Conservation (phyloP, 768 basidiomycete species). For the Sporobolomyces roseus region DNA sequence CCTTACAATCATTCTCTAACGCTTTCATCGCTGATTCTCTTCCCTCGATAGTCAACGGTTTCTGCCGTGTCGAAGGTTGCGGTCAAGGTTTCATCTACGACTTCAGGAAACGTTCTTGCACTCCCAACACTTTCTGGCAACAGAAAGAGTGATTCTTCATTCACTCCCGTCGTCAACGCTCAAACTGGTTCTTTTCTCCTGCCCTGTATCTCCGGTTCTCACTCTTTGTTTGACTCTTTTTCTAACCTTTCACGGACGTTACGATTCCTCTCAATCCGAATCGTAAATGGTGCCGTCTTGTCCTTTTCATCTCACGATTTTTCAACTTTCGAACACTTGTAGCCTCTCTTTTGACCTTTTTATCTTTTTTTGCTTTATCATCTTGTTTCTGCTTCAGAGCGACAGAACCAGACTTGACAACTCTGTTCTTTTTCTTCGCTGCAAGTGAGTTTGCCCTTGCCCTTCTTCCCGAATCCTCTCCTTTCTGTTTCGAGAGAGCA, state of each 20-base stretch:
- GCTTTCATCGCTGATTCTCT: not conserved
- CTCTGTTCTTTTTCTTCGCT: not conserved
- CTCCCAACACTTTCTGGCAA: not conserved
- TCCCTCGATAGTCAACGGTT: constrained; percentile 6
- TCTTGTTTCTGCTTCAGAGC: not conserved
- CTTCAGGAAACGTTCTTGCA: constrained; percentile 11
- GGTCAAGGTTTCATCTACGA: not conserved
- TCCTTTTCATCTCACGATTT: too few relatives aligned
- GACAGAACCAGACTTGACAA: too few relatives aligned
- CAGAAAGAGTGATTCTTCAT: not conserved
- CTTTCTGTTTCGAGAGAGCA: too few relatives aligned
- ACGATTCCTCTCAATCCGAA: not conserved
- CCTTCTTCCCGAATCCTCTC: not conserved
- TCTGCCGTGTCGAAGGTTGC: constrained; percentile 3
- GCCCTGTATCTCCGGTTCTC: not conserved
- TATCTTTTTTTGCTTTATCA: too few relatives aligned
- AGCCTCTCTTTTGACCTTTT: not conserved
- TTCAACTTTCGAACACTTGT: too few relatives aligned
- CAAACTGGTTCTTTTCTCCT: not conserved
- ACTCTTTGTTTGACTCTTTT: not conserved
- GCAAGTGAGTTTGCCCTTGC: not conserved
- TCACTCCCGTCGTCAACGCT: too few relatives aligned
- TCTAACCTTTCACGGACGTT: not conserved
- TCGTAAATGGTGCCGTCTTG: too few relatives aligned
- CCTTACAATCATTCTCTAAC: not conserved